Conservation (phyloP, 768 basidiomycete species). For the Pleurotus cornucopiae region DNA sequence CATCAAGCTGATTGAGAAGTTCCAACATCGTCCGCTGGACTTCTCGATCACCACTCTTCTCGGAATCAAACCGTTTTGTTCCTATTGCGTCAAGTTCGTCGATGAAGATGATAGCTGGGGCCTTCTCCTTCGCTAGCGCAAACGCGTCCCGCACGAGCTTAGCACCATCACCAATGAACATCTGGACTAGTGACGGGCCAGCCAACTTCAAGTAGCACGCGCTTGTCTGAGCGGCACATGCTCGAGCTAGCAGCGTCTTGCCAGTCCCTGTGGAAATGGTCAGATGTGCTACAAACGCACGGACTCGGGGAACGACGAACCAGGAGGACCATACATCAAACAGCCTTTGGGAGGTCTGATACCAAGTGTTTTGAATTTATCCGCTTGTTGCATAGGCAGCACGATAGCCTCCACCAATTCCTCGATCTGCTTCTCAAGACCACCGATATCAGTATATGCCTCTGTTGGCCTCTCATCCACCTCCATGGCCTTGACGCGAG, state of each 20-base stretch:
- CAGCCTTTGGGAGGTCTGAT: conserved; percentile 98
- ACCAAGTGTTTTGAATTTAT: conserved; percentile 97
- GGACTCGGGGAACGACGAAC: conserved; percentile 33
- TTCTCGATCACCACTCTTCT: conserved; percentile 98
- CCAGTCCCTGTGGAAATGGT: conserved; percentile 61
- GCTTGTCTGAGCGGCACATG: conserved; percentile 96
- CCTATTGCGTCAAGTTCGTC: conserved; percentile 99
- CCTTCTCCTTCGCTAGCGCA: conserved; percentile 96
- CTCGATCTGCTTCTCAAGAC: conserved; percentile 98
- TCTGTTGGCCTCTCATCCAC: conserved; percentile 98
- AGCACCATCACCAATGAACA: conserved; percentile 99
- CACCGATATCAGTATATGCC: conserved; percentile 96
- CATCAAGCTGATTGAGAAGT: conserved; percentile 95
- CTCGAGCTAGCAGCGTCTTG: conserved; percentile 95
- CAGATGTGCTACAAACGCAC: conserved; percentile 5
- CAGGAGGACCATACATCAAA: conserved; percentile 98
- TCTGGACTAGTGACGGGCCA: conserved; percentile 96
- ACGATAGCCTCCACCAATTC: conserved; percentile 98
- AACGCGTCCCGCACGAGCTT: conserved; percentile 98
- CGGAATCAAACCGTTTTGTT: conserved; percentile 97
- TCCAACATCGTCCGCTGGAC: conserved; percentile 99
- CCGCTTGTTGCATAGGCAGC: conserved; percentile 96
- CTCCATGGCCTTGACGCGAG: conserved; percentile 99
- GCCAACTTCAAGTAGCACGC: conserved; percentile 98
- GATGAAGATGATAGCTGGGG: conserved; percentile 98